A percentile compares a stretch with the other conserved stretches of the same genome.
These are phyloP conservation scores for Hymenoscyphus fraxineus DNA, from an alignment of 2,329 filamentous ascomycete genomes.

Conservation along the genomic window DNA sequence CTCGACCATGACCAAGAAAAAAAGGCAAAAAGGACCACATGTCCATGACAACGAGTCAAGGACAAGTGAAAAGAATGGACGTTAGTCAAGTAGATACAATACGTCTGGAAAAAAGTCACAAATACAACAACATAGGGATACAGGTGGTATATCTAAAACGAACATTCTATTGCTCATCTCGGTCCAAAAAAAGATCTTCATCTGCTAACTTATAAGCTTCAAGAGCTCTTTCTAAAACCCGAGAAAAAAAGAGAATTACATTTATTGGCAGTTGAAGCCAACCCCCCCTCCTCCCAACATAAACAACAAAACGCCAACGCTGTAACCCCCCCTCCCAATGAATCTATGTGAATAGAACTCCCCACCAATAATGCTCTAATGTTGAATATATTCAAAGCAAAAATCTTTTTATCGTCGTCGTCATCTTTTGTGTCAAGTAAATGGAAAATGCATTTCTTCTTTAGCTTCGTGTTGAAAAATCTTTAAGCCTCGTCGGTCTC, in stretches of 20 bases:
- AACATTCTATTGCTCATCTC: no score
- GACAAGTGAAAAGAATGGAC: no score
- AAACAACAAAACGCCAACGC: not conserved
- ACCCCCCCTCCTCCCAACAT: not conserved
- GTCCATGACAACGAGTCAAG: no score
- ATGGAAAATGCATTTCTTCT: not conserved
- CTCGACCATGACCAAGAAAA: no score
- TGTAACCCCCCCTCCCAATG: not conserved
- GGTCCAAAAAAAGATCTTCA: not conserved
- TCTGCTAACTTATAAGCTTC: not conserved
- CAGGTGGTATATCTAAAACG: no score
- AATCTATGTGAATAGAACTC: slow-evolving; percentile 6
- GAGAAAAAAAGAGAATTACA: no score
- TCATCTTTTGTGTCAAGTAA: no score
- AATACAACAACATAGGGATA: no score
- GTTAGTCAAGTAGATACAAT: no score
- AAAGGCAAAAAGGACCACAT: no score
- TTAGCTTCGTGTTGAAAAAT: slow-evolving; percentile 23
- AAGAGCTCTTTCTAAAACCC: not conserved
- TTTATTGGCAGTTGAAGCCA: slow-evolving; percentile 16
- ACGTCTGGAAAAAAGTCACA: no score
- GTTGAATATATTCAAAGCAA: slow-evolving; percentile 13
- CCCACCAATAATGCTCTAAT: slow-evolving; percentile 12
- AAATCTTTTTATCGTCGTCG: not conserved
- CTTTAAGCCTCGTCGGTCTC: slow-evolving; percentile 25